Percentiles rank a stretch among this genome's conserved stretches.
Conservation (phyloP, 2,329 filamentous ascomycete genomes). For the Fonsecaea multimorphosa region DNA sequence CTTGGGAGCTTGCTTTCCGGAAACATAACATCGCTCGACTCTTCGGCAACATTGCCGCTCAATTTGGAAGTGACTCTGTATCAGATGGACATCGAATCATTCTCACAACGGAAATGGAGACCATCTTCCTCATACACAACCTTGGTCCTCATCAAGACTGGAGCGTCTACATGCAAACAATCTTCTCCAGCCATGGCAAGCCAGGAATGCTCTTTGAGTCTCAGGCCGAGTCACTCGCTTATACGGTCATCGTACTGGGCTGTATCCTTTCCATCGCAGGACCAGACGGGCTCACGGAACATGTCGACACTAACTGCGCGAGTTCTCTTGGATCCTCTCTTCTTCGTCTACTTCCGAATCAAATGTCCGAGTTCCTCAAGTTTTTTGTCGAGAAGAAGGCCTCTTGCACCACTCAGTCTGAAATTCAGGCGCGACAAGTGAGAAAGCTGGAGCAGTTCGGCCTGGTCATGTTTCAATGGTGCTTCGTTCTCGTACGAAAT, state of each 20-base stretch:
- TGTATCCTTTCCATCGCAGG: constrained; percentile 23
- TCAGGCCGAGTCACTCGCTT: constrained; percentile 23
- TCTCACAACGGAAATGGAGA: constrained; percentile 24
- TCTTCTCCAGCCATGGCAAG: constrained; percentile 14
- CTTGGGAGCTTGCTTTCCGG: constrained; percentile 27
- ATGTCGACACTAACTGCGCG: background rate
- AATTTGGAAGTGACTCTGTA: background rate
- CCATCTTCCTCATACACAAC: constrained; percentile 23
- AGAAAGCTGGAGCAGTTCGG: constrained; percentile 25
- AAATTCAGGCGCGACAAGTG: background rate
- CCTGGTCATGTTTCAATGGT: constrained; percentile 27
- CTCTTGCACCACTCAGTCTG: background rate
- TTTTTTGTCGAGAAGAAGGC: constrained; percentile 21
- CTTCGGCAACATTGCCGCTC: constrained; percentile 17
- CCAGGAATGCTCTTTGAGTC: background rate
- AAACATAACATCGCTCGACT: constrained; percentile 16
- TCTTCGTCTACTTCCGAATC: constrained; percentile 17
- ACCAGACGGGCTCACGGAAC: background rate
- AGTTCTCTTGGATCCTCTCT: constrained; percentile 6
- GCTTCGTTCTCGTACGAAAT: constrained; percentile 25
- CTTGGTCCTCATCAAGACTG: constrained; percentile 21
- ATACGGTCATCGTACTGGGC: constrained; percentile 23
- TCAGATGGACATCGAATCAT: background rate
- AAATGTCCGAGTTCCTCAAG: constrained; percentile 28
- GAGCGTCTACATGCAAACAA: constrained; percentile 15